phyloP scores from a whole-genome alignment of 805 yeast species.

The Ogataea dorogensis region DNA sequence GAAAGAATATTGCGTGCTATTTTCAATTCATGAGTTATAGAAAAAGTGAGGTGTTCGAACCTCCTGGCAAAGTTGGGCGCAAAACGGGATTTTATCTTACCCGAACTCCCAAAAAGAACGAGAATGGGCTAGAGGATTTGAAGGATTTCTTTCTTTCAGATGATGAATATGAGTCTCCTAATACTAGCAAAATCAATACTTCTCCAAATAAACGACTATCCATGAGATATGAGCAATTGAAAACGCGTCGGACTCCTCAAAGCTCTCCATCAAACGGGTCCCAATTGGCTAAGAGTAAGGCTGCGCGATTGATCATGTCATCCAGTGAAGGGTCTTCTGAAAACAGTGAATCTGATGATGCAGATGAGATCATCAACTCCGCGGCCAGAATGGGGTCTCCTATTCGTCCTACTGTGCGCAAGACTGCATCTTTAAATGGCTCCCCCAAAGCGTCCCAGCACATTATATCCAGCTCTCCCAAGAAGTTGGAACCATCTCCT shows the following conservation, averaged over 20 bases:
- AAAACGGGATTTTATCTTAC: conserved; percentile 53
- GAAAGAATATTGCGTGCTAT: too few relatives aligned
- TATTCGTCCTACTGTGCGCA: conserved; percentile 22
- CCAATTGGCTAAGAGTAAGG: not conserved
- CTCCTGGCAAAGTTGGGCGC: conserved; percentile 58
- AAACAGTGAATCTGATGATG: conserved; percentile 24
- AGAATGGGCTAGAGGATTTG: conserved; percentile 64
- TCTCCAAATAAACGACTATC: conserved; percentile 21
- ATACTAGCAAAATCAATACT: conserved; percentile 12
- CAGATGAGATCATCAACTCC: conserved; percentile 31
- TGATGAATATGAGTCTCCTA: conserved; percentile 41
- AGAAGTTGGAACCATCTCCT: conserved; percentile 24
- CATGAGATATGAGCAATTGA: conserved; percentile 16
- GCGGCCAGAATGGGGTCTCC: conserved; percentile 34
- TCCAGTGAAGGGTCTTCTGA: conserved; percentile 9
- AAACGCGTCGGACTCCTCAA: conserved; percentile 6
- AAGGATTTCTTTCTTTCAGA: conserved; percentile 59
- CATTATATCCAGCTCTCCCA: conserved; percentile 5
- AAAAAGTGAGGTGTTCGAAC: conserved; percentile 40
- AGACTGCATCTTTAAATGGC: conserved; percentile 19
- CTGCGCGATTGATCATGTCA: conserved; percentile 3
- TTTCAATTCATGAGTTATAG: conserved; percentile 28
- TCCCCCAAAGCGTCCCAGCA: conserved; percentile 18
- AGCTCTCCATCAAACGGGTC: conserved; percentile 1
- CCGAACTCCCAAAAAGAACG: conserved; percentile 46